Base-by-base conservation (phyloP, 2,329 filamentous ascomycete species). In the Lasiodiplodia gonubiensis region DNA sequence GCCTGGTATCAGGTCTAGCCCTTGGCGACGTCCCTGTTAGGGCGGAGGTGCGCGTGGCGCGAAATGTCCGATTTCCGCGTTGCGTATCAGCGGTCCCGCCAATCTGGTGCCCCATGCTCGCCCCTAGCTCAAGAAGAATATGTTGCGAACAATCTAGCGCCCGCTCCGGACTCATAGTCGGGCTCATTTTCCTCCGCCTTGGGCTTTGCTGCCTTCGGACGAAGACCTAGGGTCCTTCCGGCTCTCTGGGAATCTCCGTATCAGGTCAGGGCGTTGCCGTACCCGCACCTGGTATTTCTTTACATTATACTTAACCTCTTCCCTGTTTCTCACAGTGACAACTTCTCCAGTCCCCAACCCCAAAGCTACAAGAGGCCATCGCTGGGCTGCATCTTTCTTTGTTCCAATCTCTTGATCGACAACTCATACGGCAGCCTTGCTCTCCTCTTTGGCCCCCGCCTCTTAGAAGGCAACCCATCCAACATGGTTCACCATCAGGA, bases 61-160 rank as follows among this genome's bases (percentile, higher is more conserved):
- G 42, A 63, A 63, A 63, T 49, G 18, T 21, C 59, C 59, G 59
- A 63, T n/a, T 12, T 51, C 59, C 59, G 59, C n/a, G 6, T 7
- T 12, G 27, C 16, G 25, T 25, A 30, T 46, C 25, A 63, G n/a
- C 49, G 39, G 46, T 39, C 11, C 42, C 42, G 59, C 42, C 23
- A 16, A 12, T 51, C 59, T 51, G 42, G 37, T 7, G 49, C 46
- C 57, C 55, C 59, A 33, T 51, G n/a, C 59, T 14, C 42, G 27
- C 27, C n/a, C 42, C 42, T 63, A 30, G 42, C 42, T 12, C 42
- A 12, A 23, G 23, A 2, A 49, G 59, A 23, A 42, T 51, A 49
- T 23, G 27, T 8, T 51, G 46, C 42, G 59, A 63, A 33, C 7
- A 30, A 18, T 10, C 30, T 30, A 25, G 16, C 18, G 14, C 8